These are phyloP conservation scores for Aspergillus ellipticus DNA, from an alignment of 495 filamentous ascomycete genomes.

Conservation along the genomic window DNA sequence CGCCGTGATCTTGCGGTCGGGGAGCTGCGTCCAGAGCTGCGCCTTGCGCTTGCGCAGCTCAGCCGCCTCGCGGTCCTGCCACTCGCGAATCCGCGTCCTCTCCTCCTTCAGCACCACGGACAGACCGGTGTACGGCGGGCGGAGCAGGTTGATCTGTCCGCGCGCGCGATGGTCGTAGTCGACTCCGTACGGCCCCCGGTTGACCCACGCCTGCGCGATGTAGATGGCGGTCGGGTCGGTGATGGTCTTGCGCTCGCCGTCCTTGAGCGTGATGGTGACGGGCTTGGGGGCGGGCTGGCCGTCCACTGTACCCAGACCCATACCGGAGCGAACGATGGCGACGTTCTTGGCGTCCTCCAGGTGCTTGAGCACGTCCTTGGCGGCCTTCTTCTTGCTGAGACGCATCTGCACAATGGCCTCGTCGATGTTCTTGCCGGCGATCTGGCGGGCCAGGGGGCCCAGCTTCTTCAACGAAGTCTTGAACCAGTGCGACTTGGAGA, in stretches of 20 bases:
- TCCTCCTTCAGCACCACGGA: slow-evolving; percentile 88
- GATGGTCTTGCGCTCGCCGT: slow-evolving; percentile 54
- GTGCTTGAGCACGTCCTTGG: slow-evolving; percentile 71
- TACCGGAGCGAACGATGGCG: slow-evolving; percentile 73
- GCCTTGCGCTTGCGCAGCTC: slow-evolving; percentile 61
- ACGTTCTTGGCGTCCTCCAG: slow-evolving; percentile 71
- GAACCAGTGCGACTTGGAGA: slow-evolving; percentile 60
- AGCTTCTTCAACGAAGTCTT: slow-evolving; percentile 89
- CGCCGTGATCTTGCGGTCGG: slow-evolving; percentile 55
- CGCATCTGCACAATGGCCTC: slow-evolving; percentile 95
- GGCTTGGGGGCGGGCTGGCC: slow-evolving; percentile 33
- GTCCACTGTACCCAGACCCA: slow-evolving; percentile 65
- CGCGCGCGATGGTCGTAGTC: slow-evolving; percentile 63
- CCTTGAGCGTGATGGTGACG: slow-evolving; percentile 35
- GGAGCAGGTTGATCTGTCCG: slow-evolving; percentile 58
- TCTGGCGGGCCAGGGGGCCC: slow-evolving; percentile 74
- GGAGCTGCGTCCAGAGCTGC: slow-evolving; percentile 80
- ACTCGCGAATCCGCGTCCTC: slow-evolving; percentile 74
- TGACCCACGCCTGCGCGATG: slow-evolving; percentile 88
- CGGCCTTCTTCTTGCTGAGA: slow-evolving; percentile 90
- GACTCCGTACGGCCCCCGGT: slow-evolving; percentile 59
- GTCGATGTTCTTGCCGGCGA: slow-evolving; percentile 83
- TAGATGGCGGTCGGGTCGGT: slow-evolving; percentile 73
- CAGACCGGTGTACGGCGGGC: slow-evolving; percentile 69
- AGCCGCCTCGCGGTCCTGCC: slow-evolving; percentile 71